Evolutionary conservation across 1,139 yeast species (phyloP).

Genomic region (Hyphopichia buzzinii): DNA sequence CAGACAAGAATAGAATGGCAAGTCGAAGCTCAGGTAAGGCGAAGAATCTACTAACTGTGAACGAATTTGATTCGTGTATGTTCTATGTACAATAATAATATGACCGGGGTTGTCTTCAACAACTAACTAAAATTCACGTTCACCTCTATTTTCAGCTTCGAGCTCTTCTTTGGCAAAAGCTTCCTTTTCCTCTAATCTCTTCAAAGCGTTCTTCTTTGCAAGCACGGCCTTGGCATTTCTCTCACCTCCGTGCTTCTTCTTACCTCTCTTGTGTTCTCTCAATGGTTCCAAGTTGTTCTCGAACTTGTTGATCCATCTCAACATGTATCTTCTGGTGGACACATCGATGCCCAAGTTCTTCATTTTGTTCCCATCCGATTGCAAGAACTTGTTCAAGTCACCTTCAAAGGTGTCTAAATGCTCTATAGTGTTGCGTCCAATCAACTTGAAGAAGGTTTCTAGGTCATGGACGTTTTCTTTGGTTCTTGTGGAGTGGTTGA

Average conservation of each 20-base stretch:
- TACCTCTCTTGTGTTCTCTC: slow-evolving; percentile 59
- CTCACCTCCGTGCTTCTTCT: slow-evolving; percentile 88
- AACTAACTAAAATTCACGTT: slow-evolving; percentile 22
- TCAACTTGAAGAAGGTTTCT: slow-evolving; percentile 62
- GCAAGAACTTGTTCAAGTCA: slow-evolving; percentile 67
- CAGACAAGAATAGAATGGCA: too few relatives aligned
- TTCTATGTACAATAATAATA: not conserved
- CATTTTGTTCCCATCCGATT: slow-evolving; percentile 53
- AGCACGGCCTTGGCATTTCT: slow-evolving; percentile 68
- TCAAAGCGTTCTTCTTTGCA: slow-evolving; percentile 68
- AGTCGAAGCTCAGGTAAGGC: too few relatives aligned
- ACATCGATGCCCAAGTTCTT: slow-evolving; percentile 81
- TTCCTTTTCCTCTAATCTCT: slow-evolving; percentile 45
- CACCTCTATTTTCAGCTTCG: slow-evolving; percentile 31
- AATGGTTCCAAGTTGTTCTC: slow-evolving; percentile 58
- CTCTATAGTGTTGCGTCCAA: slow-evolving; percentile 75
- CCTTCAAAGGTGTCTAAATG: slow-evolving; percentile 69
- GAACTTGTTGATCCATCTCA: slow-evolving; percentile 50
- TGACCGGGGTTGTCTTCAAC: not conserved
- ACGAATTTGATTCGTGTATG: too few relatives aligned
- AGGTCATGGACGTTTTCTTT: slow-evolving; percentile 69
- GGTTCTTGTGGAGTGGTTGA: slow-evolving; percentile 43
- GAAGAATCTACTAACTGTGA: too few relatives aligned
- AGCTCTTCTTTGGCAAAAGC: slow-evolving; percentile 23
- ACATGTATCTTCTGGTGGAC: slow-evolving; percentile 63